Base-by-base conservation (phyloP, 2,329 filamentous ascomycete genomes). In the Knufia petricola region DNA sequence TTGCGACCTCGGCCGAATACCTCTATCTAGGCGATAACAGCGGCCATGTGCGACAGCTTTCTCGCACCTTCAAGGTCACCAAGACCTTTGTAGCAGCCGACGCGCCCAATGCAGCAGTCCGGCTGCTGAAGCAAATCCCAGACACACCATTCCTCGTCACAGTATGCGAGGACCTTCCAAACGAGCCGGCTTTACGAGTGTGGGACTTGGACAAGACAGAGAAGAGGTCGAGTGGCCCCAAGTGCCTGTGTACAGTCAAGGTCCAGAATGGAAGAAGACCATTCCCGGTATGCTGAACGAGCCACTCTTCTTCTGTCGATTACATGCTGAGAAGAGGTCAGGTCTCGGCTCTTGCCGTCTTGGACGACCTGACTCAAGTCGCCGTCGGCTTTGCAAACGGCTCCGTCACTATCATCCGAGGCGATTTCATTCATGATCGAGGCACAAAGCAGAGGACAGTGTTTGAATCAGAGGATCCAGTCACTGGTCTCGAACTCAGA, bases 381-480 rank as follows among this genome's bases (percentile, higher is more conserved):
- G 92, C 90, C 3, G 85, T 96, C 4, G 94, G 92, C 3, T 98
- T 98, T 63, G 92, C 84, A 10, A 96, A 98, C 66, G 92, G 92
- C 6, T 82, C 89, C 1, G 90, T 98, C 10, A 94, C 88, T 0
- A 82, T 98, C 23, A 86, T 98, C 50, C 79, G 92, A 50, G 92
- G 94, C 52, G 92, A 98, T 63, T 73, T 98, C 42, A 86, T 98
- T 58, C 88, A 98, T 64, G 92, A 98, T 64, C 81, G 92, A 50
- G 92, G 94, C 19, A 88, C 90, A 9, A 88, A 87, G 63, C 92
- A 98, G 65, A 81, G 92, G 46, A 92, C 90, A 28, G 87, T 98
- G 8, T 92, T 94, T 67, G 92, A 98, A 63, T 95, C 89, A 0
- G 89, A 96, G 59, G 92, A 98, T 64, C 94, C 92, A 0, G 82